phyloP scores from a whole-genome alignment of 441 rosid genomes.

The Codiaeum variegatum region DNA sequence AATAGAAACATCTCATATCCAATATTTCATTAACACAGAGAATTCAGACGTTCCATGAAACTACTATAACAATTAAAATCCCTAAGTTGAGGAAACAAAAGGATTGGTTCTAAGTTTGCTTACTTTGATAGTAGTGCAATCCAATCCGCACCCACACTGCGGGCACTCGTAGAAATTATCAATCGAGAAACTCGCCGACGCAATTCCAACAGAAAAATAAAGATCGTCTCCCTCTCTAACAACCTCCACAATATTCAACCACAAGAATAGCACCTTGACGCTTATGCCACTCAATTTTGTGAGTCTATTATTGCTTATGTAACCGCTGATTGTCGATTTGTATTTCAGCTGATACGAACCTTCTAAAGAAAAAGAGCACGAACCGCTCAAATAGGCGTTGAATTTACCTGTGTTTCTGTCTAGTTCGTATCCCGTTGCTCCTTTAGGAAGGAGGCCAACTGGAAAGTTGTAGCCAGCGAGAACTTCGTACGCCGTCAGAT shows the following conservation, averaged over 20 bases:
- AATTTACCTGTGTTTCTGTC: slow-evolving; percentile 56
- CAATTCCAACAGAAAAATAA: slow-evolving; percentile 79
- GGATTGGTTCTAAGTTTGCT: slow-evolving; percentile 38
- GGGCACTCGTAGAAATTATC: slow-evolving; percentile 75
- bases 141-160: slow-evolving; percentile 84
- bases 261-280: slow-evolving; percentile 69
- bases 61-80: not conserved
- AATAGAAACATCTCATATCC: slow-evolving; percentile 1
- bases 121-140: slow-evolving; percentile 37
- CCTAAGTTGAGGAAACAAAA: slow-evolving; percentile 51
- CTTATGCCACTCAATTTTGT: slow-evolving; percentile 58
- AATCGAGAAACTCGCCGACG: slow-evolving; percentile 66
- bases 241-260: slow-evolving; percentile 86
- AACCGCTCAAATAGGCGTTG: slow-evolving; percentile 46
- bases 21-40: slow-evolving; percentile 2
- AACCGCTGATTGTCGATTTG: slow-evolving; percentile 61
- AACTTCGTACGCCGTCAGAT: slow-evolving; percentile 47
- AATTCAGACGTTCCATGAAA: not conserved
- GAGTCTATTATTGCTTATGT: slow-evolving; percentile 49
- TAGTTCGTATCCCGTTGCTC: slow-evolving; percentile 49
- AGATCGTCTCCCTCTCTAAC: slow-evolving; percentile 52
- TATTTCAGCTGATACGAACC: slow-evolving; percentile 77
- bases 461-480: slow-evolving; percentile 69
- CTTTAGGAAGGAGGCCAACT: slow-evolving; percentile 69
- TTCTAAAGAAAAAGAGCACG: slow-evolving; percentile 72